Evolutionary conservation across 139 green algal genomes (phyloP), one percentile per base, ranked within the genome.

Genomic region (Zygnema cylindricum): DNA sequence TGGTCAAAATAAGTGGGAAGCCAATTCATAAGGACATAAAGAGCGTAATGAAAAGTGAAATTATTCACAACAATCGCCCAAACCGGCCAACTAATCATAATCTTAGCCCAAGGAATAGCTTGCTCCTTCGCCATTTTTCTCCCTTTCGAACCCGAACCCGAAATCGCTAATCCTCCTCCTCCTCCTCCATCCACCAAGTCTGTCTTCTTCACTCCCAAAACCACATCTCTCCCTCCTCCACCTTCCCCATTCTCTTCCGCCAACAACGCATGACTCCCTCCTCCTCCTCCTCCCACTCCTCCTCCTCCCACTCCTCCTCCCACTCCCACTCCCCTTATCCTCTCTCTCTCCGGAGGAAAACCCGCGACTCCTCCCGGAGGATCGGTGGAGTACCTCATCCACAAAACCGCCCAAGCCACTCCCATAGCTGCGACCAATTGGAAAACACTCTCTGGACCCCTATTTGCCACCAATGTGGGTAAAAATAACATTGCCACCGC

Each of bases 21-120:
- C 97, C 97, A 99, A 90, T 98, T 99, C 97, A 99, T 98, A 88
- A 99, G 91, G 0, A 99, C 94, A 81, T 99, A 99, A 43, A 99
- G 96, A 43, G 96, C 95, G 78, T 99, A 99, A 92, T 99, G 97
- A 90, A 99, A 99, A 43, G 95, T 96, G 92, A 98, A 99, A 94
- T 99, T 99, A 94, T 98, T 98, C 73, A 97, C 86, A 2, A 98
- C 88, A 76, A 99, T 99, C 49, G 96, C 95, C 97, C 96, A 98
- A 55, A 99, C 94, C 1, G 97, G 95, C 35, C 91, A 75, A 81
- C 92, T 94, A 63, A 73, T 32, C 84, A 98, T 69, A 90, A 98
- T 95, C 38, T 82, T 73, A 1, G n/a, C 1, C 95, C 95, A 98
- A 22, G 95, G 96, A 38, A 94, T 92, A 22, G 35, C 25, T 33